Conservation (phyloP, 768 basidiomycete species). For the Mycena olivaceomarginata region DNA sequence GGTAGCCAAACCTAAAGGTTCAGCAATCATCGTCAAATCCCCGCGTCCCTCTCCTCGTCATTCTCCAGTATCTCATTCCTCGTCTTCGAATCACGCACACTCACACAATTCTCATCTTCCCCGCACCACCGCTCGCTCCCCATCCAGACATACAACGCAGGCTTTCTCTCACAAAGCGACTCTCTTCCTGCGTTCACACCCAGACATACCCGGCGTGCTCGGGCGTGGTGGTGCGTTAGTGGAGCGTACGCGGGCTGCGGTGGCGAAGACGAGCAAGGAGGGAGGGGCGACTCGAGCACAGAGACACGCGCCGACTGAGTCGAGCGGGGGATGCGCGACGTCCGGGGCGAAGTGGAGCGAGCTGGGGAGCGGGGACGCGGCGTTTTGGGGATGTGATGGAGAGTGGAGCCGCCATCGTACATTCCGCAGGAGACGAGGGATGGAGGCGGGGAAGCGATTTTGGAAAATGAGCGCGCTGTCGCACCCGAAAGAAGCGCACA, state of each 20-base stretch:
- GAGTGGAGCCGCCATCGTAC: background rate
- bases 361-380: background rate
- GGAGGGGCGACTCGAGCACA: background rate
- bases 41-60: background rate
- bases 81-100: background rate
- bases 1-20: too few species aligned
- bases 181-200: background rate
- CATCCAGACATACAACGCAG: slow-evolving; percentile 5
- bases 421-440: background rate
- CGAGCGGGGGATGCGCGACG: background rate
- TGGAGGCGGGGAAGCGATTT: background rate
- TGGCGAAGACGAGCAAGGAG: background rate
- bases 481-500: background rate
- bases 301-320: slow-evolving; percentile 5
- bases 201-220: background rate
- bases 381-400: background rate
- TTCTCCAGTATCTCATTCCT: background rate
- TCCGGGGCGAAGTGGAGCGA: background rate
- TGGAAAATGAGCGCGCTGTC: background rate
- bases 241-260: background rate
- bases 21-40: too few species aligned
- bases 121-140: background rate
- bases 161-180: background rate
- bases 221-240: background rate
- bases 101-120: background rate